phyloP scores from a whole-genome alignment of 2,329 filamentous ascomycete genomes.

The Lecanosticta acicola region DNA sequence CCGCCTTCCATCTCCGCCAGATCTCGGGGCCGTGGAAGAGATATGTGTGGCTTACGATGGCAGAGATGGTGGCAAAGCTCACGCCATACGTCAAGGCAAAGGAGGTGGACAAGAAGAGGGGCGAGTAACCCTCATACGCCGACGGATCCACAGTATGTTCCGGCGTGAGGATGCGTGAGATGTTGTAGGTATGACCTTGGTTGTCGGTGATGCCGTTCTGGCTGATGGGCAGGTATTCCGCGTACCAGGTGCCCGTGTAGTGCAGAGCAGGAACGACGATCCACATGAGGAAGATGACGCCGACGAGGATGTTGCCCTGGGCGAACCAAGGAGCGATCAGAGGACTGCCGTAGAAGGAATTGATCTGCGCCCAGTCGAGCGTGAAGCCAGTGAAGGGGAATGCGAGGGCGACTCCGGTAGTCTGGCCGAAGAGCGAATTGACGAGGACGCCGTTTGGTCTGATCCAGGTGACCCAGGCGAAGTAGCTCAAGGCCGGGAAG shows the following conservation, averaged over 20 bases:
- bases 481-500: slow-evolving; percentile 80
- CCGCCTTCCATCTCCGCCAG: slow-evolving; percentile 65
- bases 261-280: slow-evolving; percentile 23
- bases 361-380: slow-evolving; percentile 84
- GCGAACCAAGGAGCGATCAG: slow-evolving; percentile 35
- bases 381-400: slow-evolving; percentile 61
- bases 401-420: slow-evolving; percentile 23
- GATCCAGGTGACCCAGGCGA: slow-evolving; percentile 81
- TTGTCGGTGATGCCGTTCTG: slow-evolving; percentile 83
- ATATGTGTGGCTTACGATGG: slow-evolving; percentile 71
- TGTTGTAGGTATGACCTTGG: slow-evolving; percentile 75
- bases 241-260: slow-evolving; percentile 73
- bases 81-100: slow-evolving; percentile 82
- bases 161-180: slow-evolving; percentile 68
- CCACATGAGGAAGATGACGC: slow-evolving; percentile 21
- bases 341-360: slow-evolving; percentile 71
- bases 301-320: slow-evolving; percentile 24
- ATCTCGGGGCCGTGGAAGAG: slow-evolving; percentile 86
- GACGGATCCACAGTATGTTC: slow-evolving; percentile 73
- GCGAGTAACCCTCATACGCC: slow-evolving; percentile 72
- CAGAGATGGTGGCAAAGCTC: slow-evolving; percentile 75
- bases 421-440: slow-evolving; percentile 24
- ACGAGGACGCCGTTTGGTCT: slow-evolving; percentile 76
- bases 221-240: slow-evolving; percentile 79
- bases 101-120: slow-evolving; percentile 78